phyloP scores from a whole-genome alignment of 371 early-diverging fungal species.

The Rhizopus sp. region DNA sequence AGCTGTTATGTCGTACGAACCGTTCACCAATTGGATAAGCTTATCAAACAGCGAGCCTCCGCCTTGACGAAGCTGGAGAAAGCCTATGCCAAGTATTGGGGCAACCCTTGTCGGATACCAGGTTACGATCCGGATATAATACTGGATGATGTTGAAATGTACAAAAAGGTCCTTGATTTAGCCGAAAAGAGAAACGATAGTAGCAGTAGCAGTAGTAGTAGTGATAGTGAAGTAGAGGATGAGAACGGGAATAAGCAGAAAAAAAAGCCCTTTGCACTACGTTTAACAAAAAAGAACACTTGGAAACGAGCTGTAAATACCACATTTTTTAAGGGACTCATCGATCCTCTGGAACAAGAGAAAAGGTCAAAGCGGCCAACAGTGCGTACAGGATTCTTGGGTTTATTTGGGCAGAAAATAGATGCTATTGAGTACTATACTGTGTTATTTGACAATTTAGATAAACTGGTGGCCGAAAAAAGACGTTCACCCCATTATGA shows the following conservation, averaged over 20 bases:
- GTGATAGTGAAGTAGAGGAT: conserved; percentile 3
- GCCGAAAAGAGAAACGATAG: conserved; percentile 12
- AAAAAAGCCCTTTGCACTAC: neutral
- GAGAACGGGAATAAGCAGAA: neutral
- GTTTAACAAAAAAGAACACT: conserved; percentile 23
- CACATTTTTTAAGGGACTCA: conserved; percentile 17
- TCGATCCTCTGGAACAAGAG: conserved; percentile 12
- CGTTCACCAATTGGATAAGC: conserved; percentile 34
- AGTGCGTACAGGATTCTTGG: conserved; percentile 33
- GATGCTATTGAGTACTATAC: conserved; percentile 54
- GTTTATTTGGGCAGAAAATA: conserved; percentile 39
- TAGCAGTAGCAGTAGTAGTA: conserved; percentile 1
- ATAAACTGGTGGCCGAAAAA: conserved; percentile 30
- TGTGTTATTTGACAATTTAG: conserved; percentile 35
- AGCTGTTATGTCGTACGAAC: conserved; percentile 57
- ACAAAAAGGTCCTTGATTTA: conserved; percentile 25
- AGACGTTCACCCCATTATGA: conserved; percentile 32
- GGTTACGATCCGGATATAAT: conserved; percentile 50
- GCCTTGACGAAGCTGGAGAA: conserved; percentile 41
- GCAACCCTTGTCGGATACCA: conserved; percentile 48
- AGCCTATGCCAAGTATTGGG: conserved; percentile 47
- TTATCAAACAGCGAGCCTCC: conserved; percentile 37
- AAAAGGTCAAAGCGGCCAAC: conserved; percentile 25
- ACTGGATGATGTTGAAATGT: conserved; percentile 34
- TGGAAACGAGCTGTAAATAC: conserved; percentile 9